phyloP scores from a whole-genome alignment of 1,284 basidiomycete genomes.

The Ganoderma meredithae region DNA sequence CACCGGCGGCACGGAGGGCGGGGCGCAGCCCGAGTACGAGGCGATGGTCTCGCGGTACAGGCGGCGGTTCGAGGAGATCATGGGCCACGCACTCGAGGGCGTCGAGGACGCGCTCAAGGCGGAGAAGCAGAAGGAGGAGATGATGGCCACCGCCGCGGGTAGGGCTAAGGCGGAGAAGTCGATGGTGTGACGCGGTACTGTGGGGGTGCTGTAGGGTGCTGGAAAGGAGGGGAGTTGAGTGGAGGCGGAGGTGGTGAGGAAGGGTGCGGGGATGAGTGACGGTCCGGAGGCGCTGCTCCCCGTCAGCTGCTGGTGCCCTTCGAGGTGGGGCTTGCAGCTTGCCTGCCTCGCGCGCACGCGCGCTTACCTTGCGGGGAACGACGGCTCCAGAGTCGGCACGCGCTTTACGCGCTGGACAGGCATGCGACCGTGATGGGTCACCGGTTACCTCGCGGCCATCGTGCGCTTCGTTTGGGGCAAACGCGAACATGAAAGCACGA shows the following conservation, averaged over 20 bases:
- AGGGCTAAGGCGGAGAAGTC: slow-evolving; percentile 3
- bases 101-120: slow-evolving; percentile 27
- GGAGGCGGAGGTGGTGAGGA: background rate
- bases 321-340: background rate
- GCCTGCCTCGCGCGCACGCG: background rate
- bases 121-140: slow-evolving; percentile 20
- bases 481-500: background rate
- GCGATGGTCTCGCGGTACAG: slow-evolving; percentile 39
- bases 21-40: slow-evolving; percentile 34
- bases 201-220: no score
- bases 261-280: background rate
- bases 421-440: background rate
- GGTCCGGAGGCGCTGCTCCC: background rate
- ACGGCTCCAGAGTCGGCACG: background rate
- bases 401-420: background rate
- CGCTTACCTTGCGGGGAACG: background rate
- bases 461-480: background rate
- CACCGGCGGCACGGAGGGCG: slow-evolving; percentile 31
- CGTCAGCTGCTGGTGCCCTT: background rate
- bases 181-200: background rate
- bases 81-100: slow-evolving; percentile 38
- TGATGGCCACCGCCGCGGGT: slow-evolving; percentile 2
- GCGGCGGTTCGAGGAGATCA: slow-evolving; percentile 43
- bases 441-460: background rate
- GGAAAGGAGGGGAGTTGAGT: no score